Evolutionary conservation across 116 monocot genomes (phyloP).

Genomic region (Iris pallida): DNA sequence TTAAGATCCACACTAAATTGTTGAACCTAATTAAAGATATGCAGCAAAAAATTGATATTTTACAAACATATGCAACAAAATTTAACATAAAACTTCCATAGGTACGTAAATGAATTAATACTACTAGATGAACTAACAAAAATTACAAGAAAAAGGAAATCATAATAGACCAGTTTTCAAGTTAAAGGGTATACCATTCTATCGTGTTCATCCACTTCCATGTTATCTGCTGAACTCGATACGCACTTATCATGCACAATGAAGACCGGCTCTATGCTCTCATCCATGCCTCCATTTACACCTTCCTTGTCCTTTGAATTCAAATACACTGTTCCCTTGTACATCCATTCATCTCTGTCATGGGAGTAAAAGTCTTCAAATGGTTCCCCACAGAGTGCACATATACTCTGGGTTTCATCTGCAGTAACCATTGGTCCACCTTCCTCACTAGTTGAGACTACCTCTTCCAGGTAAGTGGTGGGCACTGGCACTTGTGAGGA

Average conservation of each 20-base stretch:
- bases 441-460: background rate
- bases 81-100: too few relatives aligned
- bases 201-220: background rate
- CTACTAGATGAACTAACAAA: too few relatives aligned
- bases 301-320: constrained; percentile 8
- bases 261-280: background rate
- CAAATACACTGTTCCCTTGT: constrained; percentile 48
- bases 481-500: constrained; percentile 1
- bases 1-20: too few relatives aligned
- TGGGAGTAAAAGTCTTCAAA: constrained; percentile 58
- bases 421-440: constrained; percentile 53
- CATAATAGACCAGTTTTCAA: background rate
- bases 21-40: too few relatives aligned
- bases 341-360: constrained; percentile 64
- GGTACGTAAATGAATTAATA: too few relatives aligned
- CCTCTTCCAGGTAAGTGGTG: background rate
- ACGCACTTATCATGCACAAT: constrained; percentile 53
- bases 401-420: constrained; percentile 62
- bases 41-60: too few relatives aligned
- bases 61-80: too few relatives aligned
- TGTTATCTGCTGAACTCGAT: constrained; percentile 6
- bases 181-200: background rate
- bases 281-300: constrained; percentile 2
- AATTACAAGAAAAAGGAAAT: too few relatives aligned
- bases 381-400: constrained; percentile 67